These are phyloP conservation scores for Clitocybe nebularis DNA, from an alignment of 1,284 basidiomycete genomes.

Conservation along the genomic window DNA sequence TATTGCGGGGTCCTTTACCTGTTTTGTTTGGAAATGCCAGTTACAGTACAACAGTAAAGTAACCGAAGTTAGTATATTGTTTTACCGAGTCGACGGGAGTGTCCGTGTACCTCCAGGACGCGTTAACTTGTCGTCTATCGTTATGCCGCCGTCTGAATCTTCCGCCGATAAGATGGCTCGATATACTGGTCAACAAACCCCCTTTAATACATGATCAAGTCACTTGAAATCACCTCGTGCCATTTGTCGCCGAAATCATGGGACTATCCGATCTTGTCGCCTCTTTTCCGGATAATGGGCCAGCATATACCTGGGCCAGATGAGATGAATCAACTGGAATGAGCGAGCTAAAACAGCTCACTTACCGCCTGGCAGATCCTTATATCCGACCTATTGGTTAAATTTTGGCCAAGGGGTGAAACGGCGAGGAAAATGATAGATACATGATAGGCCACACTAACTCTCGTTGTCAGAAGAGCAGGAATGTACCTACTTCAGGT, in stretches of 20 bases:
- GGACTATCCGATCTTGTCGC: background rate
- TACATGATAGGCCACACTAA: too few species aligned
- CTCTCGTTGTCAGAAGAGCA: too few species aligned
- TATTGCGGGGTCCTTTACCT: too few species aligned
- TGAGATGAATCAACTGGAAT: slow-evolving; percentile 1
- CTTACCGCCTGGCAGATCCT: slow-evolving; percentile 1
- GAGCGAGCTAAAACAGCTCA: background rate
- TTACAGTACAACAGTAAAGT: background rate
- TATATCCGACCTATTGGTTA: background rate
- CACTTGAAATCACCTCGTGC: background rate
- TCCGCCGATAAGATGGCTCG: background rate
- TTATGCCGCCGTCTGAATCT: slow-evolving; percentile 3
- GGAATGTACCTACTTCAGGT: background rate
- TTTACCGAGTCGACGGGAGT: too few species aligned
- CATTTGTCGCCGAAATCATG: background rate
- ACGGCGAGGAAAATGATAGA: too few species aligned
- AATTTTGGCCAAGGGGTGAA: too few species aligned
- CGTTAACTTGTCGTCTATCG: slow-evolving; percentile 21
- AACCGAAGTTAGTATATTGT: background rate
- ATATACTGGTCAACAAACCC: background rate
- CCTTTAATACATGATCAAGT: background rate
- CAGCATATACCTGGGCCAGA: background rate
- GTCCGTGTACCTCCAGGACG: too few species aligned
- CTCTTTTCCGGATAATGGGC: background rate
- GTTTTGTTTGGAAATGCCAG: too few species aligned